Conservation (phyloP, 805 yeast species). For the Torulaspora indica region DNA sequence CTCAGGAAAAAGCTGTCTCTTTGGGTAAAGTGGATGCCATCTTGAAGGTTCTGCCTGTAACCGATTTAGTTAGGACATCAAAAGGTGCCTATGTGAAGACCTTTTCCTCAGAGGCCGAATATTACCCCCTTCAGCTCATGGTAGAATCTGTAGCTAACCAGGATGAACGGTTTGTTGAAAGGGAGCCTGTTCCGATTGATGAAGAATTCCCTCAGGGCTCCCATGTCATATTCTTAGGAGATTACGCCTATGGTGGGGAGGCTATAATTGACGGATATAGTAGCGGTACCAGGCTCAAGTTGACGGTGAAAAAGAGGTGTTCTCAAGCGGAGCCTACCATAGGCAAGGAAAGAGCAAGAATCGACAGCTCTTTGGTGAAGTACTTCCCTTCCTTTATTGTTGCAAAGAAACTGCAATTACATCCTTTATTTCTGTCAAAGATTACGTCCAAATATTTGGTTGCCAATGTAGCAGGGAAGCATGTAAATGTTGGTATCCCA, state of each 20-base stretch:
- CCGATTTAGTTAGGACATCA: conserved; percentile 65
- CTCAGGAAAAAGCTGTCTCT: conserved; percentile 56
- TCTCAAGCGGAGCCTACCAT: conserved; percentile 53
- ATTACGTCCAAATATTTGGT: conserved; percentile 71
- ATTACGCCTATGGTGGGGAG: conserved; percentile 80
- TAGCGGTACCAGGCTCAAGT: conserved; percentile 41
- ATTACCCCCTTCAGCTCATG: conserved; percentile 72
- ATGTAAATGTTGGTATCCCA: conserved; percentile 71
- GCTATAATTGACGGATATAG: conserved; percentile 62
- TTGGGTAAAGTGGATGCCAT: conserved; percentile 52
- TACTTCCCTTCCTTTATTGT: conserved; percentile 66
- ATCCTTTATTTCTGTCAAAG: conserved; percentile 65
- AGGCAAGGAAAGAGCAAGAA: conserved; percentile 56
- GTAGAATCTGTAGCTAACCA: conserved; percentile 69
- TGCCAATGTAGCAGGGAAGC: conserved; percentile 47
- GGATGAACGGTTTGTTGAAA: conserved; percentile 69
- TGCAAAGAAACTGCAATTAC: conserved; percentile 51
- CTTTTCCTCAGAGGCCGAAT: conserved; percentile 48
- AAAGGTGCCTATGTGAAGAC: conserved; percentile 79
- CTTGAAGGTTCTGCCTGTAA: conserved; percentile 67
- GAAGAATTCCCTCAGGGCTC: conserved; percentile 76
- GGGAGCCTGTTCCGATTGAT: conserved; percentile 69
- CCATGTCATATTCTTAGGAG: conserved; percentile 75
- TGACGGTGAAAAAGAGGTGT: conserved; percentile 50
- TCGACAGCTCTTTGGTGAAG: conserved; percentile 51